Percentiles rank a stretch among this genome's conserved stretches.
phyloP scores from a whole-genome alignment of 2,329 filamentous ascomycete genomes.

The Dendryphion nanum region DNA sequence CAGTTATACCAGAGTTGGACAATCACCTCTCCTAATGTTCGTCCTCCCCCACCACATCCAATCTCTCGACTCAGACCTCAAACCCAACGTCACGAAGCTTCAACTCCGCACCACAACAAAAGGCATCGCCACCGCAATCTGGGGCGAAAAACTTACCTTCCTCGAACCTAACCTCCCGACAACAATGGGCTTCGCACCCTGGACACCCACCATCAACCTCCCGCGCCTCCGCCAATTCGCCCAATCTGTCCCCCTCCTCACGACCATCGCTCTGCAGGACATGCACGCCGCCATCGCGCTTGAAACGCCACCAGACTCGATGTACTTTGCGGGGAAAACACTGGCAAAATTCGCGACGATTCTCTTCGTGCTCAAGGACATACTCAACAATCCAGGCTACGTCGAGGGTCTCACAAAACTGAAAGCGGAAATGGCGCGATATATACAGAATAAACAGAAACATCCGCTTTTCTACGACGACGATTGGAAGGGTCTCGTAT shows the following conservation, averaged over 20 bases:
- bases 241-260: conserved; percentile 60
- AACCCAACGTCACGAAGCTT: conserved; percentile 51
- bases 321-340: conserved; percentile 83
- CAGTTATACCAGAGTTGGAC: conserved; percentile 69
- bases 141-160: conserved; percentile 62
- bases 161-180: conserved; percentile 70
- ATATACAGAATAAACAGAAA: conserved; percentile 40
- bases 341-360: conserved; percentile 44
- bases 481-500: conserved; percentile 78
- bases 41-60: conserved; percentile 81
- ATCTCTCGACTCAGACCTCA: conserved; percentile 65
- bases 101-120: conserved; percentile 80
- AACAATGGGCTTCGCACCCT: conserved; percentile 76
- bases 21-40: conserved; percentile 73
- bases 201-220: conserved; percentile 55
- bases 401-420: conserved; percentile 51
- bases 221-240: conserved; percentile 37
- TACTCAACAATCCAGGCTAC: conserved; percentile 56
- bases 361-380: conserved; percentile 48
- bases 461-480: conserved; percentile 57
- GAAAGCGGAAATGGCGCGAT: conserved; percentile 50
- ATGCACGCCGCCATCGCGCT: conserved; percentile 71
- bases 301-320: conserved; percentile 75
- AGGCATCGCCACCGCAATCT: conserved; percentile 70
- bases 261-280: conserved; percentile 66